Evolutionary conservation across 768 basidiomycete species (phyloP), one percentile per base, ranked within the genome.

Genomic region (Calvatia gigantea): DNA sequence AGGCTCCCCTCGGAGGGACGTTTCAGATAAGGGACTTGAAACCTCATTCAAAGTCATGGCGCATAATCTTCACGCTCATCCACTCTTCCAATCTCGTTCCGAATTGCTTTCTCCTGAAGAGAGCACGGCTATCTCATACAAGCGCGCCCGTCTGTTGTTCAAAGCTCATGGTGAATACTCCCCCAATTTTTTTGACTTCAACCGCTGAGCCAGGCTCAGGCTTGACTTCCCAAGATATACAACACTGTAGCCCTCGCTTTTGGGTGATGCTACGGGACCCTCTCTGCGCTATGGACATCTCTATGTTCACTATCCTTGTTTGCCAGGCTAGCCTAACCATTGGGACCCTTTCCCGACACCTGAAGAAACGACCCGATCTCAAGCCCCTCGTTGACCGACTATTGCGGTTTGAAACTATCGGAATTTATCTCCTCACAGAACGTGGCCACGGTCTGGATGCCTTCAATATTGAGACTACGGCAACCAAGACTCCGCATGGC

Each of bases 381-480:
- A 69, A 67, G 41, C 74, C 76, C 4, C 67, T 83, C 4, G 73
- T 84, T 6, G 69, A 81, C 43, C 67, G 74, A 31, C 67, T 84
- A n/a, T 65, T 84, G 37, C 72, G 74, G 19, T 79, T 83, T 38
- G 80, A 83, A 19, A 77, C 75, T 12, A 74, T 80, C 45, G 81
- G 82, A 1, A 70, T 81, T 37, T 83, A 77, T 58, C 74, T 82
- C 43, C 66, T 83, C 39, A 76, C 78, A 0, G 83, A 83, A 67
- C 74, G 79, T 7, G 82, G 80, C 1, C 84, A 85, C 56, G 83
- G 82, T 12, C 65, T 84, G n/a, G 83, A 84, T 43, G 77, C 81
- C 1, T 77, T 80, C 60, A 82, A 85, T 60, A 75, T 84, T 8
- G 82, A 85, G 64, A 85, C 84, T 6, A 85, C 82, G 12, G 84